Evolutionary conservation across 2,329 filamentous ascomycete species (phyloP).

Genomic region (Colletotrichum sp.): DNA sequence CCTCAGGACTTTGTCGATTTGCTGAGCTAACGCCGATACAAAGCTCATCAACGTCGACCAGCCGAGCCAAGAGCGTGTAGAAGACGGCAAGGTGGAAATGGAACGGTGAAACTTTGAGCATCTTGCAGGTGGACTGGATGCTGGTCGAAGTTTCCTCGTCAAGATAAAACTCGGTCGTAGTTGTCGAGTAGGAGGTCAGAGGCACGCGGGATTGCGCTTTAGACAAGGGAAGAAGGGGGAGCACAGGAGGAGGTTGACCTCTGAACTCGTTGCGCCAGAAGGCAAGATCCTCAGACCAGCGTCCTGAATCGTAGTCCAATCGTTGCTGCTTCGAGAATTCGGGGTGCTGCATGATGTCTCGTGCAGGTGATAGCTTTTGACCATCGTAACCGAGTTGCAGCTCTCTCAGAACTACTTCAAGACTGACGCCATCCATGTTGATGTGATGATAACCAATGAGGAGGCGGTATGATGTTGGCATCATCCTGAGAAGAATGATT

Average conservation of each 20-base stretch:
- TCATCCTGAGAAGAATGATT: background rate
- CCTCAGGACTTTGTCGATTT: constrained; percentile 35
- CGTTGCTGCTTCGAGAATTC: background rate
- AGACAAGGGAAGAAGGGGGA: background rate
- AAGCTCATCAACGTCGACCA: constrained; percentile 35
- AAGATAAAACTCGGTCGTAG: background rate
- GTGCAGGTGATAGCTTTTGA: background rate
- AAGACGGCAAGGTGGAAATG: constrained; percentile 51
- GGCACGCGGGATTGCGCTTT: background rate
- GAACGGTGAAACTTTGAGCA: constrained; percentile 33
- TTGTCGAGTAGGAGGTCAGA: background rate
- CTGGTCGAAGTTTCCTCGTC: background rate
- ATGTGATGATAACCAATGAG: background rate
- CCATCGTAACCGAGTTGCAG: background rate
- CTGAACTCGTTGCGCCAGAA: background rate
- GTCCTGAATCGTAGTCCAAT: background rate
- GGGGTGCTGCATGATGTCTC: background rate
- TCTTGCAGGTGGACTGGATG: background rate
- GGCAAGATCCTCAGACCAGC: background rate
- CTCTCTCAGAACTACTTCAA: background rate
- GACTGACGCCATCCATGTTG: background rate
- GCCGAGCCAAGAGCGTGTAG: background rate
- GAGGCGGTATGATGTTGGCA: background rate
- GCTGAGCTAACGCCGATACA: constrained; percentile 53
- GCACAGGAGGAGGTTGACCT: background rate